A percentile compares a stretch with the other conserved stretches of the same genome.
Evolutionary conservation across 139 green algal genomes (phyloP).

Genomic region (Eudorina sp.): DNA sequence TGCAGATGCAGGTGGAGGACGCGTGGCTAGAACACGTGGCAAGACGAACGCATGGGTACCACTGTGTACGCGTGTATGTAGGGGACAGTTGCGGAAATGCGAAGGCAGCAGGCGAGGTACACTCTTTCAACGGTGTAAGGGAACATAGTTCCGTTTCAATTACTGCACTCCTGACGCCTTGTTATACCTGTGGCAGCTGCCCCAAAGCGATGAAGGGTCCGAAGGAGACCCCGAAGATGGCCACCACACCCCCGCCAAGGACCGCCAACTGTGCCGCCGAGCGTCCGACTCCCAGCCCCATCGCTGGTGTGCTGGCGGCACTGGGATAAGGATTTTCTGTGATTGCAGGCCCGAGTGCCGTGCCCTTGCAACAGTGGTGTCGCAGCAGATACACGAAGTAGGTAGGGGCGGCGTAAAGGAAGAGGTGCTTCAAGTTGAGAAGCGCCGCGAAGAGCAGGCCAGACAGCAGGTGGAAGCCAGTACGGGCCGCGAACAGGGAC

Average conservation of each 20-base stretch:
- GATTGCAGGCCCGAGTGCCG: neutral
- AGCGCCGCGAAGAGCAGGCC: slow-evolving; percentile 86
- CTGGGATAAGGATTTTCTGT: too few relatives aligned
- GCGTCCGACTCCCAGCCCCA: neutral
- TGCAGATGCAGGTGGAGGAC: too few relatives aligned
- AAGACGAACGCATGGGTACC: too few relatives aligned
- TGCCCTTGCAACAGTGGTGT: slow-evolving; percentile 65
- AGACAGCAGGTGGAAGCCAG: slow-evolving; percentile 51
- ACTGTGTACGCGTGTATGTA: too few relatives aligned
- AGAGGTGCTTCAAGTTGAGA: slow-evolving; percentile 96
- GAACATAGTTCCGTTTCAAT: too few relatives aligned
- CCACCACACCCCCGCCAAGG: slow-evolving; percentile 66
- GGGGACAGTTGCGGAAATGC: too few relatives aligned
- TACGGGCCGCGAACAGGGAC: slow-evolving; percentile 67
- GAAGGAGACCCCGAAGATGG: slow-evolving; percentile 73
- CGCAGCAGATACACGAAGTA: slow-evolving; percentile 88
- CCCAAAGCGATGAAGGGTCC: slow-evolving; percentile 81
- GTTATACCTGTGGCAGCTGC: slow-evolving; percentile 70
- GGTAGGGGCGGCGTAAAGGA: slow-evolving; percentile 85
- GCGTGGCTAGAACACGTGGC: too few relatives aligned
- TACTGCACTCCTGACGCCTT: too few relatives aligned
- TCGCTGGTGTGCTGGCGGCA: neutral
- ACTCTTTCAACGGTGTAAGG: too few relatives aligned
- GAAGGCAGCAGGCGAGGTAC: too few relatives aligned
- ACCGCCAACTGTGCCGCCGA: slow-evolving; percentile 51